A percentile compares a stretch with the other conserved stretches of the same genome.
These are phyloP conservation scores for Zhuliangozyma blackwelliae DNA, from an alignment of 1,139 yeast species.

Conservation along the genomic window DNA sequence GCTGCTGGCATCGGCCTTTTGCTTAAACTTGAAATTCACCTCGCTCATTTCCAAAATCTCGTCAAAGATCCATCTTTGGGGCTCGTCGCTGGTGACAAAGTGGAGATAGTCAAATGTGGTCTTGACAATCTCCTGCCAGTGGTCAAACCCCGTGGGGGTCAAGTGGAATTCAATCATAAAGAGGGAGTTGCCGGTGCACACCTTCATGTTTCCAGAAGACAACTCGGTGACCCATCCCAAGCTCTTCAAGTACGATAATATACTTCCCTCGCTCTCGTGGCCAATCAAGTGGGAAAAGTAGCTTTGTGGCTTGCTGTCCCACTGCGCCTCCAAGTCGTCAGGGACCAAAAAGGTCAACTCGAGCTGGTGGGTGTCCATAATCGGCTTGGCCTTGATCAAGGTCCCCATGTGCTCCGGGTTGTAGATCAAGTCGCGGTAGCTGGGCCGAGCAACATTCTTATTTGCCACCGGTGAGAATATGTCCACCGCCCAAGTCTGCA, in stretches of 20 bases:
- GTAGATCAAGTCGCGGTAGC: constrained; percentile 34
- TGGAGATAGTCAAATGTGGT: constrained; percentile 69
- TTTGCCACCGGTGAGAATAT: constrained; percentile 64
- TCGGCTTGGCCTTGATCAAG: constrained; percentile 68
- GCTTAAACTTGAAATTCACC: constrained; percentile 60
- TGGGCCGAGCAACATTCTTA: constrained; percentile 47
- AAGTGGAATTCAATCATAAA: constrained; percentile 70
- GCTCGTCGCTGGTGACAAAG: constrained; percentile 46
- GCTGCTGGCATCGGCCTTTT: constrained; percentile 57
- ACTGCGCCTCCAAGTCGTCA: constrained; percentile 56
- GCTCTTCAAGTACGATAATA: constrained; percentile 62
- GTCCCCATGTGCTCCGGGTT: constrained; percentile 47
- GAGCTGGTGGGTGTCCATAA: constrained; percentile 69
- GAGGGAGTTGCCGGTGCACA: constrained; percentile 65
- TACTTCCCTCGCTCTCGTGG: constrained; percentile 84
- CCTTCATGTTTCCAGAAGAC: constrained; percentile 67
- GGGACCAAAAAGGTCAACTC: constrained; percentile 73
- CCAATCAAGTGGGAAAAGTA: constrained; percentile 82
- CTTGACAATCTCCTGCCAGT: constrained; percentile 58
- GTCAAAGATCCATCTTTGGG: constrained; percentile 55
- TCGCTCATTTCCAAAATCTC: constrained; percentile 46
- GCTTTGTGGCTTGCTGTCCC: constrained; percentile 66
- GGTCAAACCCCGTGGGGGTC: constrained; percentile 64
- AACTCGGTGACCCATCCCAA: constrained; percentile 76
- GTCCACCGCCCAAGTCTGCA: constrained; percentile 67